Evolutionary conservation across 345 rosid genomes (phyloP), one percentile per base, ranked within the genome.

Genomic region (Xanthoceras sorbifolium): DNA sequence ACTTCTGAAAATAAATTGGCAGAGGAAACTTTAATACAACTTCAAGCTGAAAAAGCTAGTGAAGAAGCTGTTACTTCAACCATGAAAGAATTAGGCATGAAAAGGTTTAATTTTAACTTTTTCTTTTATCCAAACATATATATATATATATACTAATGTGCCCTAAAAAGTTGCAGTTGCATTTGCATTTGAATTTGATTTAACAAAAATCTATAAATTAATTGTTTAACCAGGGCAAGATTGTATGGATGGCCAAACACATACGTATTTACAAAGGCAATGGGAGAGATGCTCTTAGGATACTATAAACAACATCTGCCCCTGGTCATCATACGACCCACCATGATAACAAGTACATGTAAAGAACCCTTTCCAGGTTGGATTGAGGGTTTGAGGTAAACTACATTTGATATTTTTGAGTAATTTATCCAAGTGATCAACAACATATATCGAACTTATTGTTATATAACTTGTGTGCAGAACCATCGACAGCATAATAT

Each of bases 361-460:
- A 78, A 83, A 59, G 90, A 94, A 50, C 97, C 98, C 5, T 90
- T 94, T 76, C 92, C 96, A 0, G 94, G 96, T 40, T 94, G 97
- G 98, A 85, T 87, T 48, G 97, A 94, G 87, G 91, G 92, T 15
- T 64, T 89, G 2, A 55, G 61, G 61, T 55, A 7, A 36, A 1
- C 40, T 36, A 36, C 4, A 36, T 36, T 36, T 36, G 1, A 36
- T 36, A n/a, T 36, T 3, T 36, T 36, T 36, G 40, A 36, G 40
- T 3, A 46, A 46, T 9, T 3, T 9, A 0, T n/a, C n/a, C n/a
- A n/a, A n/a, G 5, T 8, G 14, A 9, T 2, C 52, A 46, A 46
- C 12, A n/a, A 9, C 2, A 46, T 46, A 46, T 60, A n/a, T n/a
- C n/a, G n/a, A n/a, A n/a, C n/a, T 22, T 23, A 23, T 23, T 22